These are phyloP conservation scores for Leccinum truebloodii DNA, from an alignment of 768 basidiomycete genomes.

Conservation along the genomic window DNA sequence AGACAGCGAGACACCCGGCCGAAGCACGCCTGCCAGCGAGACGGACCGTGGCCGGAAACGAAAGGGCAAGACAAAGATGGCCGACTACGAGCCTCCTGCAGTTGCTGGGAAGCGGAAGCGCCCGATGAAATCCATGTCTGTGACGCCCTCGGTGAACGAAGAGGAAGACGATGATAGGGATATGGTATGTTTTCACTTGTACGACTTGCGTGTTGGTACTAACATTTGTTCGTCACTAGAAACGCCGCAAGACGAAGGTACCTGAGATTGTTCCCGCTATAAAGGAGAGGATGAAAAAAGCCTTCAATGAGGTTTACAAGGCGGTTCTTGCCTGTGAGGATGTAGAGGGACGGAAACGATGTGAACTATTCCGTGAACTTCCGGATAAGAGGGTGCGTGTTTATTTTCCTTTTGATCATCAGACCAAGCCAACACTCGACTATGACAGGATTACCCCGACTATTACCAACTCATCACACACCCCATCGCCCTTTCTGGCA, in stretches of 20 bases:
- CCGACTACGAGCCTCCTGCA: conserved; percentile 47
- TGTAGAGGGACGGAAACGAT: conserved; percentile 72
- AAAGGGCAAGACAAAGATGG: conserved; percentile 62
- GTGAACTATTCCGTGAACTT: conserved; percentile 86
- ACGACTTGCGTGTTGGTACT: neutral
- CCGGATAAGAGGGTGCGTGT: conserved; percentile 69
- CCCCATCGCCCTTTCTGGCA: conserved; percentile 86
- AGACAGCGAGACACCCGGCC: conserved; percentile 59
- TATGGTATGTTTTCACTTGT: conserved; percentile 43
- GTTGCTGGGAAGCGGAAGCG: conserved; percentile 73
- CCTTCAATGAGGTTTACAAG: conserved; percentile 72
- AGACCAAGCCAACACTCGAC: conserved; percentile 13
- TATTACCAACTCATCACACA: conserved; percentile 88
- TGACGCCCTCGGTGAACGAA: conserved; percentile 69
- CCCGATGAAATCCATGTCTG: conserved; percentile 67
- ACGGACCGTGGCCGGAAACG: conserved; percentile 56
- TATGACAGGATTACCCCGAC: conserved; percentile 79
- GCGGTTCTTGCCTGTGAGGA: conserved; percentile 75
- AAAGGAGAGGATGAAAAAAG: conserved; percentile 81
- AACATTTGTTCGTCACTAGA: conserved; percentile 43
- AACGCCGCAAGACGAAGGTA: conserved; percentile 80
- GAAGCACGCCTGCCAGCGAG: conserved; percentile 67
- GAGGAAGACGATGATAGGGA: conserved; percentile 83
- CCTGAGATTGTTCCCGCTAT: conserved; percentile 57
- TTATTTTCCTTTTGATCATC: neutral